Percentiles rank a stretch among this genome's conserved stretches.
These are phyloP conservation scores for Epichloe festucae DNA, from an alignment of 2,329 filamentous ascomycete genomes.

Conservation along the genomic window DNA sequence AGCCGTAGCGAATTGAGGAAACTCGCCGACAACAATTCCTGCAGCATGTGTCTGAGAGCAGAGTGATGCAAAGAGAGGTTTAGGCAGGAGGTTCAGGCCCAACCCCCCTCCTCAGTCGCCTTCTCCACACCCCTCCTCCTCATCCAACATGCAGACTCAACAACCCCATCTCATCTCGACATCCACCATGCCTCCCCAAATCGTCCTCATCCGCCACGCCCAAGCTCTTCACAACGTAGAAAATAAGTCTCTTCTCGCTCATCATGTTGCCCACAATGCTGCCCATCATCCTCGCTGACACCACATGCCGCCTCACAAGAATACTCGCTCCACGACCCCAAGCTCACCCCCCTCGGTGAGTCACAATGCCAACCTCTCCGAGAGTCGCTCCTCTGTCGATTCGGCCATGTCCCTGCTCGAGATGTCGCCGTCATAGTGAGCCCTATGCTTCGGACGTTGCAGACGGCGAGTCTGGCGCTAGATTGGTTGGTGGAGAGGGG, in stretches of 20 bases:
- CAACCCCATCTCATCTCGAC: background rate
- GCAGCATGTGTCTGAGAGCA: no score
- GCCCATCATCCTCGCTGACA: constrained; percentile 5
- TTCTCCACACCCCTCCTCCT: background rate
- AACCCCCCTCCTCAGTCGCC: background rate
- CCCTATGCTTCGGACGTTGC: constrained; percentile 51
- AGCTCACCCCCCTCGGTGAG: constrained; percentile 34
- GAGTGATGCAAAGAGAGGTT: no score
- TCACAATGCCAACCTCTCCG: constrained; percentile 34
- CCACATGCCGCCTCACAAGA: constrained; percentile 23
- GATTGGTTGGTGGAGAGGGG: constrained; percentile 44
- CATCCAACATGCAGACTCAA: background rate
- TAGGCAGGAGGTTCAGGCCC: no score
- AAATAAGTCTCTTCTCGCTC: constrained; percentile 27
- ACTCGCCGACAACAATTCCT: no score
- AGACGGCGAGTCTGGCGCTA: constrained; percentile 46
- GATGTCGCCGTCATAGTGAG: constrained; percentile 44
- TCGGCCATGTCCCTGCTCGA: constrained; percentile 17
- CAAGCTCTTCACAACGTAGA: constrained; percentile 49
- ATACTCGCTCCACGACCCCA: constrained; percentile 36
- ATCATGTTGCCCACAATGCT: background rate
- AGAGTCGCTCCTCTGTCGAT: constrained; percentile 26
- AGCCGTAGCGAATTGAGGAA: no score
- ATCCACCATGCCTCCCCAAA: constrained; percentile 34
- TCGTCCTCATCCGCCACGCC: constrained; percentile 84